A percentile compares a stretch with the other conserved stretches of the same genome.
Conservation (phyloP, 352 stramenopile genomes). For the Phytophthora foliorum region DNA sequence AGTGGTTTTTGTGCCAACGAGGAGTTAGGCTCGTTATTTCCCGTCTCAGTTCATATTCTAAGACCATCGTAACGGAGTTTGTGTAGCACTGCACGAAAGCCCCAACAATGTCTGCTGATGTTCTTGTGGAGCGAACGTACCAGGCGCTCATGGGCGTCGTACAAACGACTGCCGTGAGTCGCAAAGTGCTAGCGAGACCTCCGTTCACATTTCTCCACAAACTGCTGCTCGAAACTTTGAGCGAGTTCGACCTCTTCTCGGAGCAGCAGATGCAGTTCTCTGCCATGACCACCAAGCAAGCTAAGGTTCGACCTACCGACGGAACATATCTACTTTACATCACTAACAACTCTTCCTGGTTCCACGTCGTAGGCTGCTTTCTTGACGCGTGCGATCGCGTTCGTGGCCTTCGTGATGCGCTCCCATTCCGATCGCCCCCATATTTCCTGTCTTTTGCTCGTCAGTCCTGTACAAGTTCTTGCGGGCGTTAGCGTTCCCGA, state of each 20-base stretch:
- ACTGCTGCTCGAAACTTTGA: conserved; percentile 75
- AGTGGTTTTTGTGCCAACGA: too few species aligned
- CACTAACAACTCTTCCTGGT: background rate
- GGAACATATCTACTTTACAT: background rate
- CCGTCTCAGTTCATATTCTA: conserved; percentile 2
- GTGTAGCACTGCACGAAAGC: background rate
- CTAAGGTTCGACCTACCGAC: conserved; percentile 50
- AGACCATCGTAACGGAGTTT: conserved; percentile 9
- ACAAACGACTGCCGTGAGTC: conserved; percentile 73
- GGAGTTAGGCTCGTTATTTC: background rate
- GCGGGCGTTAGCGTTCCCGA: conserved; percentile 71
- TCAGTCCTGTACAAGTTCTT: conserved; percentile 89
- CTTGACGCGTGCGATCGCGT: conserved; percentile 76
- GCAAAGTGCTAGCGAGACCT: conserved; percentile 72
- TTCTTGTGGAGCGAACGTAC: conserved; percentile 73
- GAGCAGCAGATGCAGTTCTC: conserved; percentile 72
- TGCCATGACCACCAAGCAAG: conserved; percentile 70
- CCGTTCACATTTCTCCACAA: conserved; percentile 90
- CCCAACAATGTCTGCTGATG: conserved; percentile 28
- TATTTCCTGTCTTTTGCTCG: conserved; percentile 78
- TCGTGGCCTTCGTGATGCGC: conserved; percentile 72
- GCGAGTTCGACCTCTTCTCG: conserved; percentile 70
- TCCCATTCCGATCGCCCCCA: conserved; percentile 44
- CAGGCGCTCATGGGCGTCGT: conserved; percentile 68
- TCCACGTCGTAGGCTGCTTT: conserved; percentile 64